Evolutionary conservation across 768 basidiomycete species (phyloP).

Genomic region (Lactarius trivialis): DNA sequence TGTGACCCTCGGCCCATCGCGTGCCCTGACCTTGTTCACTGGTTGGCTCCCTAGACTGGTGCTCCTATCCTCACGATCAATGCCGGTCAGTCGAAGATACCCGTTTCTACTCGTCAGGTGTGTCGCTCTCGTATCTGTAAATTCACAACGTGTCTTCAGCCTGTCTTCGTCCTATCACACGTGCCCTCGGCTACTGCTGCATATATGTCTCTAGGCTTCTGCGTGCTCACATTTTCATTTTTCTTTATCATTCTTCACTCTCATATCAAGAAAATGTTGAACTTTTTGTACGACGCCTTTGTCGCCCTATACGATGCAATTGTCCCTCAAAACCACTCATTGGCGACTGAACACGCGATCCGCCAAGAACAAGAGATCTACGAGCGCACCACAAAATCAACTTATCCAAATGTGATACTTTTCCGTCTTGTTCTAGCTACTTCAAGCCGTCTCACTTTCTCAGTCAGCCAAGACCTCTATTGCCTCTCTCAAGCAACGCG

Average conservation of each 20-base stretch:
- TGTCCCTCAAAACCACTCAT: slow-evolving; percentile 43
- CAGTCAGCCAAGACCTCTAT: slow-evolving; percentile 50
- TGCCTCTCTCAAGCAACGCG: slow-evolving; percentile 45
- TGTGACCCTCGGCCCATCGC: neutral
- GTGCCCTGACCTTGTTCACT: neutral
- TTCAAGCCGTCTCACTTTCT: slow-evolving; percentile 11
- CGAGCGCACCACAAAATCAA: slow-evolving; percentile 61
- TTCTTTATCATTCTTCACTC: neutral
- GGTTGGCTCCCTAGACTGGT: slow-evolving; percentile 38
- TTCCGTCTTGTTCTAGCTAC: slow-evolving; percentile 20
- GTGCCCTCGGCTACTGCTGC: neutral
- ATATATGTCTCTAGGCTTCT: neutral
- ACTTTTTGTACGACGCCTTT: slow-evolving; percentile 69
- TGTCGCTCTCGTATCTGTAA: slow-evolving; percentile 18
- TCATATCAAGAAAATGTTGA: slow-evolving; percentile 56
- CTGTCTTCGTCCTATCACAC: neutral
- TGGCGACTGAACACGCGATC: slow-evolving; percentile 75
- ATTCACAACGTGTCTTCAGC: slow-evolving; percentile 14
- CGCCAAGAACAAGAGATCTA: slow-evolving; percentile 80
- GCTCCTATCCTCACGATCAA: slow-evolving; percentile 60
- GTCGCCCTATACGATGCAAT: slow-evolving; percentile 56
- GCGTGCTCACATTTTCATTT: slow-evolving; percentile 5
- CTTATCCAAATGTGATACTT: slow-evolving; percentile 67
- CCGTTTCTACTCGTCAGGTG: slow-evolving; percentile 72
- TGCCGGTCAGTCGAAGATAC: slow-evolving; percentile 62